Base-by-base conservation (phyloP, 495 filamentous ascomycete species). In the Penicillium cosmopolitanum region DNA sequence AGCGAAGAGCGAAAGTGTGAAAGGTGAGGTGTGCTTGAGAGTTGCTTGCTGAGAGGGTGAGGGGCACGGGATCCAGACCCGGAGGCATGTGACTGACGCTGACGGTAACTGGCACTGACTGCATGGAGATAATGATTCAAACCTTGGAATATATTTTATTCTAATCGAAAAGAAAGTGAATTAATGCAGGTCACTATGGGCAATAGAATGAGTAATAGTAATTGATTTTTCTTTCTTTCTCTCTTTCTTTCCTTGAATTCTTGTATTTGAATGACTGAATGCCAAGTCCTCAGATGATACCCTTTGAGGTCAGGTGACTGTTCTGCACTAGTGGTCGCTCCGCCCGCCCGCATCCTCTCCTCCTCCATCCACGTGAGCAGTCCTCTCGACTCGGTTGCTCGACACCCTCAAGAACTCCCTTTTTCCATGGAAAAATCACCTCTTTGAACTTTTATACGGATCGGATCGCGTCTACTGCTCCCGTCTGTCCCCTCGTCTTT, bases 301-400 rank as follows among this genome's bases (percentile, higher is more conserved):
- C 28, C 28, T 31, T 31, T 31, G 28, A 38, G 12, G 33, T 78
- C 77, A 77, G 70, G 75, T 80, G 77, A 79, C 56, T 15, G 7
- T 57, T 55, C 25, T 74, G 71, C 76, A 44, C 65, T 21, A 5
- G 23, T 62, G 76, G 75, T 67, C 35, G 9, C 1, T 67, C 16
- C 43, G 23, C 46, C 16, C 19, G 5, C 11, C 71, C 74, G 65
- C 31, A 76, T 25, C 36, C 33, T 35, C 58, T 50, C 54, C 53
- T 69, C 68, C 67, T 67, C 72, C 16, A 60, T 66, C 66, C 77
- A 80, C 77, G 77, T 80, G 77, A 80, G 74, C 69, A 69, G 64
- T 71, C 70, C 70, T 73, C 73, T 74, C 67, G 70, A 72, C 68
- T 73, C 66, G 65, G 62, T 61, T 64, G 62, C 61, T 72, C 62